These are phyloP conservation scores for Leishmania guyanensis DNA, from an alignment of 208 protist species.

Conservation along the genomic window DNA sequence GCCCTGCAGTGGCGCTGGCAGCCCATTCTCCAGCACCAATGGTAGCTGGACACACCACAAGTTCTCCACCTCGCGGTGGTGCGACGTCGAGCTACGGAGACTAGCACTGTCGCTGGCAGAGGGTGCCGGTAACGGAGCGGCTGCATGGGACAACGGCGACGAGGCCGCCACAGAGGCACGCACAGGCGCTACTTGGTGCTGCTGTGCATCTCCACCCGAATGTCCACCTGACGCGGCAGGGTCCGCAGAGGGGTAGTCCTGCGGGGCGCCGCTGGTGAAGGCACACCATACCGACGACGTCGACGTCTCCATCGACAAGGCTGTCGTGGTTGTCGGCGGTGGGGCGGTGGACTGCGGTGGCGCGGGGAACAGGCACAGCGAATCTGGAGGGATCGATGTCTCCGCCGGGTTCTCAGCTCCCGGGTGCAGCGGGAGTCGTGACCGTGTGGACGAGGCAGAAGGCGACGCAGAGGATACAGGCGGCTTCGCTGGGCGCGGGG, in stretches of 20 bases:
- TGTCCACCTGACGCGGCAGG: not conserved
- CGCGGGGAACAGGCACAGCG: not conserved
- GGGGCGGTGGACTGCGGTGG: not conserved
- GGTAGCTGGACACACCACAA: constrained; percentile 26
- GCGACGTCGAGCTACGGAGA: not conserved
- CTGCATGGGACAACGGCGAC: not conserved
- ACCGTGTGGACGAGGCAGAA: not conserved
- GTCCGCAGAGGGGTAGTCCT: constrained; percentile 16
- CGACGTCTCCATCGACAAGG: not conserved
- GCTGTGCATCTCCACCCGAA: not conserved
- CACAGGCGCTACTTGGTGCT: not conserved
- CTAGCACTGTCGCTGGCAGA: not conserved
- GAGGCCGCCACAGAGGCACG: not conserved
- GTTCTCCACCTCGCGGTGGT: constrained; percentile 14
- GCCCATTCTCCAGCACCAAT: constrained; percentile 6
- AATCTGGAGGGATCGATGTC: not conserved
- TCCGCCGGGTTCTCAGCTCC: not conserved
- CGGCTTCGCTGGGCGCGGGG: not conserved
- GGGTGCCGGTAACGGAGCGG: not conserved
- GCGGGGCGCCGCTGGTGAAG: constrained; percentile 47
- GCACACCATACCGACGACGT: constrained; percentile 9
- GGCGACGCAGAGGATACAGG: not conserved
- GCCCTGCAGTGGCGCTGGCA: not conserved
- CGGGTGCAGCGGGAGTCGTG: not conserved
- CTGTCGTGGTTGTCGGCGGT: not conserved